Evolutionary conservation across 371 early-diverging fungal genomes (phyloP), one percentile per base, ranked within the genome.

Genomic region (Circinella minor): DNA sequence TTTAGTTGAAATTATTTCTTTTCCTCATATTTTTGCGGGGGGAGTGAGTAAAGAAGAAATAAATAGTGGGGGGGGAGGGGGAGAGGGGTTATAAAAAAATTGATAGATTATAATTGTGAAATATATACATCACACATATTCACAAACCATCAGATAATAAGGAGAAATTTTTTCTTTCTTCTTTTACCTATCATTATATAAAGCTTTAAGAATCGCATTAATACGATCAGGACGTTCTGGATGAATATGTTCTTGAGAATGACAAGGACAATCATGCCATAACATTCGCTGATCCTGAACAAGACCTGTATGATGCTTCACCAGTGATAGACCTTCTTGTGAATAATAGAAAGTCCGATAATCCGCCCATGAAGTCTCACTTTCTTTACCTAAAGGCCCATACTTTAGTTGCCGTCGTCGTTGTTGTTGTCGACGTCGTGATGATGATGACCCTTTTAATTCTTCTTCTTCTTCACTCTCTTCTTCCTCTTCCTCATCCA

Each of bases 161-260:
- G 15, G 47, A 47, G 9, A 47, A 11, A 15, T 15, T 15, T 9
- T 15, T 11, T 8, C n/a, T n/a, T n/a, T n/a, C n/a, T n/a, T n/a
- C n/a, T n/a, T 27, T 67, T 74, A 83, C 84, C 79, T 81, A 63
- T 84, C 69, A n/a, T 46, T 62, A 64, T 80, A 77, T 49, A 83
- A 68, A 55, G 77, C 69, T 61, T 80, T 74, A 7, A 83, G 55
- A 55, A 83, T 83, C 5, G 77, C 78, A 27, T 64, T 61, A 18
- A 91, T 79, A 36, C 91, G 75, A 66, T 88, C 89, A 9, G 91
- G 91, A 43, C 85, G 78, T 66, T 91, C 91, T 18, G 91, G 91
- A 65, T 91, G 91, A 37, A 82, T 81, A 6, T 79, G 79, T 67
- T 85, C 83, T 39, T 81, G 80, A 36, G 87, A 86, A 57, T 85